These are phyloP conservation scores for Stephanodiscus triporus DNA, from an alignment of 108 stramenopile genomes.

Conservation along the genomic window DNA sequence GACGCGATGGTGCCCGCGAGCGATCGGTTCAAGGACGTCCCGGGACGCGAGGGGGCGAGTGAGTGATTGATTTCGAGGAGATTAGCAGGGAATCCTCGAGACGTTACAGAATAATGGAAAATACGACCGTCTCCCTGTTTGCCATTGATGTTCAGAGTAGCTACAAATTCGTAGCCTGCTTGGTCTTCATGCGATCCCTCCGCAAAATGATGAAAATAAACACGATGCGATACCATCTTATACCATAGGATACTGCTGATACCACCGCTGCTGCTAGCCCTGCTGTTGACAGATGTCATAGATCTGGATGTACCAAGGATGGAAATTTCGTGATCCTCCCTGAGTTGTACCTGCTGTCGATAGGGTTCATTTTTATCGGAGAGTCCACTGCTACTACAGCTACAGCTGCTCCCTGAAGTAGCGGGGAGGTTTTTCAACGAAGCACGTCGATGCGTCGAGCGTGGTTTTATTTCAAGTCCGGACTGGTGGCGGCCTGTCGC, in stretches of 20 bases:
- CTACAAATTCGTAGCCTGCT: slow-evolving; percentile 42
- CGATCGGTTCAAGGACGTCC: too few relatives aligned
- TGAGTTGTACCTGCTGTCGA: slow-evolving; percentile 44
- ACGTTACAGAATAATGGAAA: slow-evolving; percentile 37
- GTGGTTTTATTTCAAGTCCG: too few relatives aligned
- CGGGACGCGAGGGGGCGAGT: too few relatives aligned
- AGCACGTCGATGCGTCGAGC: slow-evolving; percentile 41
- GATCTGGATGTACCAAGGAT: slow-evolving; percentile 34
- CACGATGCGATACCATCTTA: slow-evolving; percentile 47
- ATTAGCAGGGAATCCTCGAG: slow-evolving; percentile 31
- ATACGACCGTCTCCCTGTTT: slow-evolving; percentile 14
- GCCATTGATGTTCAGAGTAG: slow-evolving; percentile 9
- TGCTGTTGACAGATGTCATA: neutral
- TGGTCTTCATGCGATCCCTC: slow-evolving; percentile 36
- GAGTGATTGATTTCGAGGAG: too few relatives aligned
- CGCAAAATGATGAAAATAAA: slow-evolving; percentile 38
- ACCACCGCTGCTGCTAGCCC: neutral
- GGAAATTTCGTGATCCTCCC: slow-evolving; percentile 43
- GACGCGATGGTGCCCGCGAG: too few relatives aligned
- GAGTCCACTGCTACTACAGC: slow-evolving; percentile 33
- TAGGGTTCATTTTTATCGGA: slow-evolving; percentile 48
- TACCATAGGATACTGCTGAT: slow-evolving; percentile 42
- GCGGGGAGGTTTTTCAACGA: slow-evolving; percentile 45
- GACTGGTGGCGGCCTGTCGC: too few relatives aligned
- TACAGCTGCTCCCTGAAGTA: slow-evolving; percentile 1